Conservation (phyloP, 768 basidiomycete species). For the Russula lepida region DNA sequence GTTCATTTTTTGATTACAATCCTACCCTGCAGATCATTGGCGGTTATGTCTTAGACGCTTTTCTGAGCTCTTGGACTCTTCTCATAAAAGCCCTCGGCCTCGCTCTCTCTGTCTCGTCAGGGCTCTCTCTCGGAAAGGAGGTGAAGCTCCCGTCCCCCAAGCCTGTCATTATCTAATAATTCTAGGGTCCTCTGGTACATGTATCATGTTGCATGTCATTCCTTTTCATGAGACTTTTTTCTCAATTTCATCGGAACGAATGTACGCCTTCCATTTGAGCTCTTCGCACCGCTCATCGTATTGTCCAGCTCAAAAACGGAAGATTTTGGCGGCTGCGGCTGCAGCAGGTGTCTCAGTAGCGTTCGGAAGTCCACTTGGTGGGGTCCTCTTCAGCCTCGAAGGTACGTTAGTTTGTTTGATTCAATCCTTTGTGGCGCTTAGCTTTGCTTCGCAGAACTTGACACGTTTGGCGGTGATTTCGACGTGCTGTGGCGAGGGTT, state of each 20-base stretch:
- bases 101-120: slow-evolving; percentile 77
- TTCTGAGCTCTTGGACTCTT: slow-evolving; percentile 79
- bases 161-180: neutral
- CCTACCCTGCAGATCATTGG: slow-evolving; percentile 50
- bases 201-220: slow-evolving; percentile 78
- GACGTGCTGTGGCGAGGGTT: slow-evolving; percentile 86
- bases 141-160: slow-evolving; percentile 30
- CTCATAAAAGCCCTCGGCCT: slow-evolving; percentile 79
- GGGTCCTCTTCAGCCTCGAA: slow-evolving; percentile 80
- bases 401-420: slow-evolving; percentile 26
- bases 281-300: neutral
- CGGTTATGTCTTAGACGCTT: slow-evolving; percentile 81
- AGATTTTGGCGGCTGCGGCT: slow-evolving; percentile 73
- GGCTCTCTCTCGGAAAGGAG: slow-evolving; percentile 80
- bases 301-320: slow-evolving; percentile 62
- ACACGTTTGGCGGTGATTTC: slow-evolving; percentile 59
- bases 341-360: slow-evolving; percentile 84
- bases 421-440: neutral
- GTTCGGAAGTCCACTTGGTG: slow-evolving; percentile 81
- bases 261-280: slow-evolving; percentile 31
- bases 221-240: slow-evolving; percentile 55
- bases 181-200: slow-evolving; percentile 74
- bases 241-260: slow-evolving; percentile 71
- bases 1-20: neutral
- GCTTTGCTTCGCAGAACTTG: slow-evolving; percentile 39